Percentiles rank a stretch among this genome's conserved stretches.
phyloP scores from a whole-genome alignment of 2,329 filamentous ascomycete genomes.

The Didymella keratinophila region DNA sequence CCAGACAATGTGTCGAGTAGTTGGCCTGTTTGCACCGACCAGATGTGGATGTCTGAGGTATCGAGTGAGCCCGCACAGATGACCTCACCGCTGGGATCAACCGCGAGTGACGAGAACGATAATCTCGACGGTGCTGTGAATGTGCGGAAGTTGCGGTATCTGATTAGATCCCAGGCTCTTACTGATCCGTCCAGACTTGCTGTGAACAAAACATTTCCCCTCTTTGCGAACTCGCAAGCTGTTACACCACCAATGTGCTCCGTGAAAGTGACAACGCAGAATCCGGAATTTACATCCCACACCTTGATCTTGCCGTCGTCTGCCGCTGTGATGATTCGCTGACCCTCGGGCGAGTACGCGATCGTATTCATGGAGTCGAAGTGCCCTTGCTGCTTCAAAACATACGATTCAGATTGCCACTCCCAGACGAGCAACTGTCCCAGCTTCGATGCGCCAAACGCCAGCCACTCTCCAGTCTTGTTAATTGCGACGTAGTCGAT shows the following conservation, averaged over 20 bases:
- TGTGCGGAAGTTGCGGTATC: conserved; percentile 96
- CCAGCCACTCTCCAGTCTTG: conserved; percentile 93
- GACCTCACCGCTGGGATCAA: conserved; percentile 97
- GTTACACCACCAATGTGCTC: conserved; percentile 96
- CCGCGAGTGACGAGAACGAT: conserved; percentile 91
- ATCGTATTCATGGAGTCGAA: conserved; percentile 95
- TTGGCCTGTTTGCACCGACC: conserved; percentile 98
- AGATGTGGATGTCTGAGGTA: conserved; percentile 96
- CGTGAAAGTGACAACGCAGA: conserved; percentile 97
- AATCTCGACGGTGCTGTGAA: conserved; percentile 92
- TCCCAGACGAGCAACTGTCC: conserved; percentile 99
- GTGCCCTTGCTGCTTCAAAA: conserved; percentile 96
- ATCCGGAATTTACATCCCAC: conserved; percentile 95
- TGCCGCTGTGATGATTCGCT: conserved; percentile 89
- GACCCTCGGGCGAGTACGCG: conserved; percentile 91
- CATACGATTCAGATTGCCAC: conserved; percentile 99
- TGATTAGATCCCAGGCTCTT: conserved; percentile 92
- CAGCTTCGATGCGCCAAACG: conserved; percentile 92
- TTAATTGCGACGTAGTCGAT: conserved; percentile 97
- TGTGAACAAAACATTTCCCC: conserved; percentile 95
- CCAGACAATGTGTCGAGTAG: conserved; percentile 88
- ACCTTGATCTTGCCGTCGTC: conserved; percentile 99
- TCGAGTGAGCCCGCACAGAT: conserved; percentile 94
- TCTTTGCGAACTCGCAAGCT: conserved; percentile 91
- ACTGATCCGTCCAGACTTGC: conserved; percentile 93